Evolutionary conservation across 352 stramenopile species (phyloP).

Genomic region (Peronospora tabacina): DNA sequence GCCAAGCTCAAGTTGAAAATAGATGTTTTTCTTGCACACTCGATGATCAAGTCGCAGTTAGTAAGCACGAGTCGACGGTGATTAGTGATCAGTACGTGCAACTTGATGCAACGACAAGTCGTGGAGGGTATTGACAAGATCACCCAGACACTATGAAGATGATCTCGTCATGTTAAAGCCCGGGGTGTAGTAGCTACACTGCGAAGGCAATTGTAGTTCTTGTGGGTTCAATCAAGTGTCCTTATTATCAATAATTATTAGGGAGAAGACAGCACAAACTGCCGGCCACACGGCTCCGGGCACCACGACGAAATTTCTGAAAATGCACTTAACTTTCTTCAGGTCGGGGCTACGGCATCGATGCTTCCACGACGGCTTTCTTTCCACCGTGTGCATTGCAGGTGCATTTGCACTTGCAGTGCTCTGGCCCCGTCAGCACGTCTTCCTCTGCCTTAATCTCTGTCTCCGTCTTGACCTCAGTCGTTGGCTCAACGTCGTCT

Average conservation of each 20-base stretch:
- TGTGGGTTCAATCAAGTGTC: constrained; percentile 10
- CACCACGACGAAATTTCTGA: constrained; percentile 1
- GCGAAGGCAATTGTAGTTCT: background rate
- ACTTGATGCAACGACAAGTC: too few relatives aligned
- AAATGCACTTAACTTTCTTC: constrained; percentile 19
- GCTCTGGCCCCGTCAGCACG: constrained; percentile 6
- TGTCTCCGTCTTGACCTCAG: constrained; percentile 2
- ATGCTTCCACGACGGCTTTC: constrained; percentile 17
- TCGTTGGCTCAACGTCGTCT: background rate
- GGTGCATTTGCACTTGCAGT: constrained; percentile 31
- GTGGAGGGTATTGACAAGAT: too few relatives aligned
- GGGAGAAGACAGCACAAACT: background rate
- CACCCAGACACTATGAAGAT: background rate
- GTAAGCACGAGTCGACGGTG: too few relatives aligned
- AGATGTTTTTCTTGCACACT: too few relatives aligned
- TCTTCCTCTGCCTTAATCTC: constrained; percentile 2
- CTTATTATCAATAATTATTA: constrained; percentile 34
- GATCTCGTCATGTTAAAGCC: background rate
- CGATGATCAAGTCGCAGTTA: too few relatives aligned
- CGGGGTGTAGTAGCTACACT: background rate
- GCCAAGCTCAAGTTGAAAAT: too few relatives aligned
- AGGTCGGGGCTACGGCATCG: constrained; percentile 16
- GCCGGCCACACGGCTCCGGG: constrained; percentile 2
- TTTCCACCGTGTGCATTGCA: constrained; percentile 24
- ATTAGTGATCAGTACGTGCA: too few relatives aligned